These are phyloP conservation scores for Xerocomellus chrysenteron DNA, from an alignment of 768 basidiomycete genomes.

Conservation along the genomic window DNA sequence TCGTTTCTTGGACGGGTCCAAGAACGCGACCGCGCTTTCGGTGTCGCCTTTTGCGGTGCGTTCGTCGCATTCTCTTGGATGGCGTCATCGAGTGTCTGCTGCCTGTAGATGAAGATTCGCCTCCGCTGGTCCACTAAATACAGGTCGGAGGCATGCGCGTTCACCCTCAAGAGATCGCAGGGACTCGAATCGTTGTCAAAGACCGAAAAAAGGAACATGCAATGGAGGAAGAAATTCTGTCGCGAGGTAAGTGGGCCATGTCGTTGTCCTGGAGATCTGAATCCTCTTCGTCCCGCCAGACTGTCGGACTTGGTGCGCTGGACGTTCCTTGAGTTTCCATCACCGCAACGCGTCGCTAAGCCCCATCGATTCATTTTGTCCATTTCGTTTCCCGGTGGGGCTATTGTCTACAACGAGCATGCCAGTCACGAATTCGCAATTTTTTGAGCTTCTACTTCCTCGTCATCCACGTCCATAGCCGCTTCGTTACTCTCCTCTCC, in stretches of 20 bases:
- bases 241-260: constrained; percentile 35
- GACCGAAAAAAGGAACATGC: constrained; percentile 41
- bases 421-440: constrained; percentile 17
- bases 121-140: constrained; percentile 48
- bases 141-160: constrained; percentile 53
- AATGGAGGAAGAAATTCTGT: constrained; percentile 61
- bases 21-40: constrained; percentile 5
- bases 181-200: constrained; percentile 34
- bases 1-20: constrained; percentile 4
- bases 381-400: not conserved
- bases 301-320: constrained; percentile 15
- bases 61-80: not conserved
- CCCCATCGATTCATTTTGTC: not conserved
- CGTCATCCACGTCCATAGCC: constrained; percentile 54
- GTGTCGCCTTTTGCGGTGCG: constrained; percentile 24
- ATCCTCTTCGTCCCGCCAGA: constrained; percentile 6
- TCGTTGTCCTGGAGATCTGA: not conserved
- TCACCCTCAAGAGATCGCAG: constrained; percentile 40
- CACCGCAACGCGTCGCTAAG: not conserved
- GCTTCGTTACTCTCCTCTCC: constrained; percentile 38
- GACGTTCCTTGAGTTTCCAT: constrained; percentile 14
- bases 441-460: constrained; percentile 44
- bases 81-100: not conserved
- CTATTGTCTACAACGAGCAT: not conserved
- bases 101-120: constrained; percentile 38